Base-by-base conservation (phyloP, 2,329 filamentous ascomycete species). In the Canariomyces notabilis region DNA sequence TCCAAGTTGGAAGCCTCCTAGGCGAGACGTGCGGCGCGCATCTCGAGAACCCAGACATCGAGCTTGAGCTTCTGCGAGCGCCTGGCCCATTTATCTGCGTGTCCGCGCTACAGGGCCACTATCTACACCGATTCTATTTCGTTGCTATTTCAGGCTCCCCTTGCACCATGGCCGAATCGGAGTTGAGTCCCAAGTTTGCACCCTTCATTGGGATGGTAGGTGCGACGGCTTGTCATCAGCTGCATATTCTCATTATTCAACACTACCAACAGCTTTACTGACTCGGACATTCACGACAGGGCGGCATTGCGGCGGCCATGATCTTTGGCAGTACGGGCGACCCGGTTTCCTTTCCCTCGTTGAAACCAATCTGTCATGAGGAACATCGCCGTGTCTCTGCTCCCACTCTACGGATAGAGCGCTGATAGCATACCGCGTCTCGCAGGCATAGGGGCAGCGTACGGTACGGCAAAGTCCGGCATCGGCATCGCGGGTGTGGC, bases 181-280 rank as follows among this genome's bases (percentile, higher is more conserved):
- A 82, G 57, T 69, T 81, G 52, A 74, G 83, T 49, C 87, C 87
- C 59, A 87, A 86, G 70, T 91, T 90, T 66, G 87, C 87, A 72
- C 87, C 87, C 59, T 93, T 91, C 74, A 77, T 91, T 66, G 87
- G 87, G 74, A 89, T 91, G 85, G 86, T 89, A 74, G 70, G 82
- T 71, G 4, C 14, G 26, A 12, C 40, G 38, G 49, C 20, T 34
- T 21, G 22, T 21, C 21, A 18, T 29, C n/a, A 21, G 23, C 11
- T 32, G 14, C 26, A 8, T 29, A 8, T 29, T 3, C 9, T 29
- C 4, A 29, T 29, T 19, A 32, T 11, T 6, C 15, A 23, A 15
- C 26, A 31, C 29, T 31, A 32, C 18, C 15, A 35, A 12, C 33
- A 39, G 11, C 11, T 21, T 26, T 22, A 42, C 57, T 61, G 50